Evolutionary conservation across 2,329 filamentous ascomycete species (phyloP).

Genomic region (Akanthomyces dipterigenus): DNA sequence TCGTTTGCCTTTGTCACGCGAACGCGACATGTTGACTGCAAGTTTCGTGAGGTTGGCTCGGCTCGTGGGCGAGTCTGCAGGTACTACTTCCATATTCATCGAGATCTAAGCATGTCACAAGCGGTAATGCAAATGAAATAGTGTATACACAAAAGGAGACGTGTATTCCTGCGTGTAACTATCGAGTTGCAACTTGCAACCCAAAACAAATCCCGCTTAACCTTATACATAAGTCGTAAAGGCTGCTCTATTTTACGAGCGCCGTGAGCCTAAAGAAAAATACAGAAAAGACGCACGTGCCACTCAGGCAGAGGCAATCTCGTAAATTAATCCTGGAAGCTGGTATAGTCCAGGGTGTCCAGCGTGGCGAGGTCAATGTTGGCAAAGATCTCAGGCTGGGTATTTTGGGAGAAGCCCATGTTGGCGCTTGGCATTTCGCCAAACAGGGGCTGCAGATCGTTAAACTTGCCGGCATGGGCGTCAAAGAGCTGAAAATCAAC

Average conservation of each 20-base stretch:
- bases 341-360: constrained; percentile 27
- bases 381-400: constrained; percentile 45
- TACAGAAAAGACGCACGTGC: constrained; percentile 8
- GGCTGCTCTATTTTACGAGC: constrained; percentile 3
- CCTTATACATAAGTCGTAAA: constrained; percentile 8
- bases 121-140: neutral
- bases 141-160: neutral
- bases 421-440: constrained; percentile 43
- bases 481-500: constrained; percentile 62
- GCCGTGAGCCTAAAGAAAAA: neutral
- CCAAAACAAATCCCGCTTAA: neutral
- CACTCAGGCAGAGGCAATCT: constrained; percentile 1
- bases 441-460: constrained; percentile 41
- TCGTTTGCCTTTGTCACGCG: no score
- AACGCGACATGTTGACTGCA: no score
- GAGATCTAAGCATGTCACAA: neutral
- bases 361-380: constrained; percentile 30
- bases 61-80: no score
- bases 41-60: no score
- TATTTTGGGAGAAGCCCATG: constrained; percentile 45
- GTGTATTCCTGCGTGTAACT: neutral
- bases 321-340: constrained; percentile 1
- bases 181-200: constrained; percentile 2
- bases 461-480: constrained; percentile 31
- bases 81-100: no score